Percentiles rank a stretch among this genome's conserved stretches.
Evolutionary conservation across 192 early-diverging fungal genomes (phyloP).

Genomic region (Dimargaris cristalligena): DNA sequence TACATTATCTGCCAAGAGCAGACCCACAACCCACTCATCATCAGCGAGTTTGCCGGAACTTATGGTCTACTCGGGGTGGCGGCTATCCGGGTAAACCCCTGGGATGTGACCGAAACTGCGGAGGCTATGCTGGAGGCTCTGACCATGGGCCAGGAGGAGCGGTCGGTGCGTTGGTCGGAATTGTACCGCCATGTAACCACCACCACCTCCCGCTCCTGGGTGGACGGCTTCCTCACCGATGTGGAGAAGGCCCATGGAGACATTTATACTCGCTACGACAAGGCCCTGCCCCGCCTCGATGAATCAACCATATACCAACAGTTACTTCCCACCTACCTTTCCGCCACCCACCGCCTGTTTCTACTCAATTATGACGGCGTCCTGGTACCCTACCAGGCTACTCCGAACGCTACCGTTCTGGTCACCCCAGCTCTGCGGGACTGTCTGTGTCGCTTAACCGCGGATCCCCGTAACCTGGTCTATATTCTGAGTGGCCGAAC

Average conservation of each 20-base stretch:
- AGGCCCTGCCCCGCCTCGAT: conserved; percentile 27
- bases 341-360: conserved; percentile 8
- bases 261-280: conserved; percentile 28
- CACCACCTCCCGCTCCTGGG: conserved; percentile 54
- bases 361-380: conserved; percentile 52
- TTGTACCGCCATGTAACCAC: conserved; percentile 45
- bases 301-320: too few relatives aligned
- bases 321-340: not conserved
- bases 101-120: conserved; percentile 80
- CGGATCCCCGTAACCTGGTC: conserved; percentile 10
- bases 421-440: not conserved
- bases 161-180: conserved; percentile 51
- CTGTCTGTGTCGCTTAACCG: not conserved
- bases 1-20: conserved; percentile 84
- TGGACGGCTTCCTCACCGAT: conserved; percentile 37
- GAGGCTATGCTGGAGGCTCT: conserved; percentile 80
- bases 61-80: conserved; percentile 25
- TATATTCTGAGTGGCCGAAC: too few relatives aligned
- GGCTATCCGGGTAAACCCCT: conserved; percentile 82
- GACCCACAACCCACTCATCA: conserved; percentile 68
- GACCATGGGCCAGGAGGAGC: conserved; percentile 60
- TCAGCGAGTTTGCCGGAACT: conserved; percentile 95
- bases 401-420: conserved; percentile 11
- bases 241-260: conserved; percentile 33
- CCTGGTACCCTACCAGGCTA: conserved; percentile 39